Base-by-base conservation (phyloP, 495 filamentous ascomycete genomes). In the Penicillium macrosclerotiorum region DNA sequence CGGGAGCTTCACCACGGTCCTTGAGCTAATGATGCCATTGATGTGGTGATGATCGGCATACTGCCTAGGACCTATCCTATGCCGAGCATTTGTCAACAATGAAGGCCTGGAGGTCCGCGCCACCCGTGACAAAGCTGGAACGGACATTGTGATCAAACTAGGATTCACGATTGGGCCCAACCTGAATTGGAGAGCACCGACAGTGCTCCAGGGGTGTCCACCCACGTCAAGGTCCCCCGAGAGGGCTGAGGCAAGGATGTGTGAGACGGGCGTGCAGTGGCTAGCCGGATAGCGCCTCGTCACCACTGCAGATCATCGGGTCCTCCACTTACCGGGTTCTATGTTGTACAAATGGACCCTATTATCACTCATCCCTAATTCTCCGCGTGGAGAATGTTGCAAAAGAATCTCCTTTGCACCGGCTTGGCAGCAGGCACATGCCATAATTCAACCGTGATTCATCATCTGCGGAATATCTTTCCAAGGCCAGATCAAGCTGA, bases 1-100 rank as follows among this genome's bases (percentile, higher is more conserved):
- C n/a, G n/a, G n/a, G n/a, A n/a, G n/a, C n/a, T n/a, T n/a, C n/a
- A n/a, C n/a, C n/a, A n/a, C n/a, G n/a, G n/a, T n/a, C n/a, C n/a
- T n/a, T n/a, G n/a, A n/a, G n/a, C n/a, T n/a, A n/a, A n/a, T n/a
- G n/a, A n/a, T n/a, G 35, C 35, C 35, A 37, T 37, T 8, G 35
- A 37, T 8, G 35, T n/a, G 12, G 35, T 19, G 19, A 37, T 13
- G 12, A 57, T 63, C 47, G 34, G n/a, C n/a, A n/a, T n/a, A n/a
- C n/a, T n/a, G n/a, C n/a, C 49, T 64, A 23, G 45, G 63, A 24
- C 63, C 65, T 46, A 46, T 72, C 12, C 44, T 72, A 6, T 69
- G 48, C 47, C 49, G 64, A 18, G 59, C 55, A 14, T 55, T 56
- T 4, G 52, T 53, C 9, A 64, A 57, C 26, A 37, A 31, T 24